These are phyloP conservation scores for Pterocarpus macrocarpus DNA, from an alignment of 306 rosid genomes.

Conservation along the genomic window DNA sequence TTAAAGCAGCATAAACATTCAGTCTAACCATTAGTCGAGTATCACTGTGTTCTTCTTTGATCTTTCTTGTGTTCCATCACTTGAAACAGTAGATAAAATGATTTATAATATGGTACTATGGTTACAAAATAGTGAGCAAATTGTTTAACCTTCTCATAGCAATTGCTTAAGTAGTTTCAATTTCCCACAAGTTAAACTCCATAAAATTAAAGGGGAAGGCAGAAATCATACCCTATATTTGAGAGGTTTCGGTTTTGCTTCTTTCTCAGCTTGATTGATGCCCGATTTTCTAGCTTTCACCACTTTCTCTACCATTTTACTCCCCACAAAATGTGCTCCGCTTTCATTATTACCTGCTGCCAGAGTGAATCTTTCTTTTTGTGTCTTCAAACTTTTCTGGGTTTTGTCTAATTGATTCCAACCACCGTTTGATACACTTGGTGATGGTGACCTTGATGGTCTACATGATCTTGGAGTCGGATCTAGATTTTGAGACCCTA, in stretches of 20 bases:
- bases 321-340: constrained; percentile 64
- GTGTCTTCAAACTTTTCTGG: constrained; percentile 44
- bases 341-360: constrained; percentile 39
- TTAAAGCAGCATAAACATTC: too few relatives aligned
- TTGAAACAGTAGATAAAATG: too few relatives aligned
- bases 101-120: too few relatives aligned
- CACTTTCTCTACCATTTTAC: constrained; percentile 85
- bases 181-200: not conserved
- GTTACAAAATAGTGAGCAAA: not conserved
- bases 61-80: too few relatives aligned
- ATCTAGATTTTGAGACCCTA: constrained; percentile 43
- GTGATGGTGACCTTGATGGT: constrained; percentile 77
- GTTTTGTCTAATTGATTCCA: constrained; percentile 50
- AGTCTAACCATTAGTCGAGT: too few relatives aligned
- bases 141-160: not conserved
- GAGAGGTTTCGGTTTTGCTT: constrained; percentile 47
- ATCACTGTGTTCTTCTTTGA: too few relatives aligned
- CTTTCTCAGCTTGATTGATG: constrained; percentile 48
- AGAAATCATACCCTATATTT: constrained; percentile 42
- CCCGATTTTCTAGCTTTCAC: constrained; percentile 75
- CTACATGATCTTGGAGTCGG: constrained; percentile 44
- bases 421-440: constrained; percentile 63
- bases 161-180: not conserved
- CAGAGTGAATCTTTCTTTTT: constrained; percentile 33
- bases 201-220: not conserved